Conservation (phyloP, 306 rosid species). For the Spatholobus suberectus region DNA sequence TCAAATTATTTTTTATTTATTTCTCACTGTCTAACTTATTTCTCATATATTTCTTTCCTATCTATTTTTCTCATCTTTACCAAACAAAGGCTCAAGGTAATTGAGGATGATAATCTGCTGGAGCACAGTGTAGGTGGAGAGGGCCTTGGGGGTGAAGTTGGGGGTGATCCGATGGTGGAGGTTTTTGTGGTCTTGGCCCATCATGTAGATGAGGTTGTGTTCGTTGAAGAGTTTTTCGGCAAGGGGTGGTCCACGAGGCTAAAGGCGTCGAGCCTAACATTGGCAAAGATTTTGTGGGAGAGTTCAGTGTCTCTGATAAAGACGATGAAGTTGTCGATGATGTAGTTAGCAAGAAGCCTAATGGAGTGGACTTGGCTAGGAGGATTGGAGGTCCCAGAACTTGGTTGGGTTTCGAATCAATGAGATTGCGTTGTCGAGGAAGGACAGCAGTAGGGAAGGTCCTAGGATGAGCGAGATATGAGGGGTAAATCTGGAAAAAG, state of each 20-base stretch:
- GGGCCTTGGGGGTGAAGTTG: conserved; percentile 80
- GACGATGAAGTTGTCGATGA: conserved; percentile 74
- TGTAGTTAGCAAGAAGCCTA: conserved; percentile 77
- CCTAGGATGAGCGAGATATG: no score
- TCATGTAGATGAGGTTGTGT: conserved; percentile 85
- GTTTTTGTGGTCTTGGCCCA: conserved; percentile 82
- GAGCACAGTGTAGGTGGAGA: conserved; percentile 68
- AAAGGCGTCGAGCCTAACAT: conserved; percentile 82
- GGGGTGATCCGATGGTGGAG: conserved; percentile 90
- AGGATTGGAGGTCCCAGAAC: conserved; percentile 82
- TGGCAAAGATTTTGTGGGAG: conserved; percentile 79
- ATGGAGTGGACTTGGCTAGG: conserved; percentile 54
- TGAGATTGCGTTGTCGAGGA: conserved; percentile 74
- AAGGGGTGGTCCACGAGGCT: conserved; percentile 86
- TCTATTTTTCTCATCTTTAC: no score
- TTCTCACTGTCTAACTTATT: no score
- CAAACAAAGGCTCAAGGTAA: no score
- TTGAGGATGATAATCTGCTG: conserved; percentile 80
- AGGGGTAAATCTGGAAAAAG: no score
- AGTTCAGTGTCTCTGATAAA: conserved; percentile 82
- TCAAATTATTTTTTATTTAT: no score
- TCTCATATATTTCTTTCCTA: no score
- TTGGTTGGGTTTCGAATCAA: conserved; percentile 64
- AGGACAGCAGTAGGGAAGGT: conserved; percentile 63
- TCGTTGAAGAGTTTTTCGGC: conserved; percentile 91